These are phyloP conservation scores for Monosporascus ibericus DNA, from an alignment of 2,329 filamentous ascomycete genomes.

Conservation along the genomic window DNA sequence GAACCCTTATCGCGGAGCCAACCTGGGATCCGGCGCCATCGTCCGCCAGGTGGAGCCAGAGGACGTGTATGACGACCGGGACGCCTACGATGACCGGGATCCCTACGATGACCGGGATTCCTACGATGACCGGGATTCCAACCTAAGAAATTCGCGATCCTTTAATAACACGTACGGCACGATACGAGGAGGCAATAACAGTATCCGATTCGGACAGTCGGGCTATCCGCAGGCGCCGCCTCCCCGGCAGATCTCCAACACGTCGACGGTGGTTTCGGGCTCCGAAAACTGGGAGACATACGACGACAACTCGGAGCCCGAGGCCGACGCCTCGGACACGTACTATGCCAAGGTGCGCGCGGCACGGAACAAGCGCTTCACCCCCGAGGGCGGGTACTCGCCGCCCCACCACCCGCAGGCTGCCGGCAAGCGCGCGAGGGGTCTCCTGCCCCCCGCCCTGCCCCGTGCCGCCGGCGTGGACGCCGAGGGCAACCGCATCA, in stretches of 20 bases:
- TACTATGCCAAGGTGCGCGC: conserved; percentile 76
- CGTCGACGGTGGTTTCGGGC: conserved; percentile 70
- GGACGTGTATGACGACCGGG: conserved; percentile 74
- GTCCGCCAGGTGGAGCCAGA: conserved; percentile 64
- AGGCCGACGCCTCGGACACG: conserved; percentile 67
- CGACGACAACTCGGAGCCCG: conserved; percentile 73
- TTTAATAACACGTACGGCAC: neutral
- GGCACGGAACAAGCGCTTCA: conserved; percentile 59
- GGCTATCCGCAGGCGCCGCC: conserved; percentile 37
- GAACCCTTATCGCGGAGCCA: conserved; percentile 42
- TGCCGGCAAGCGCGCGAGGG: conserved; percentile 47
- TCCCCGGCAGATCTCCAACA: conserved; percentile 64
- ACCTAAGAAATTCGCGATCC: conserved; percentile 32
- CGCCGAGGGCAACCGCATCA: conserved; percentile 54
- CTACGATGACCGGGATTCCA: conserved; percentile 25
- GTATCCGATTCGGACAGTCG: conserved; percentile 27
- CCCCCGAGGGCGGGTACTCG: conserved; percentile 39
- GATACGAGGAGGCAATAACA: conserved; percentile 3
- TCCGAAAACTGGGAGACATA: conserved; percentile 99
- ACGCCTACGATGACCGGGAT: conserved; percentile 23
- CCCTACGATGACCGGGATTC: conserved; percentile 24
- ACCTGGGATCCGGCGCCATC: conserved; percentile 45
- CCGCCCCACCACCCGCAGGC: conserved; percentile 21
- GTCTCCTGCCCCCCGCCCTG: conserved; percentile 38
- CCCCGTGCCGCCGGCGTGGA: conserved; percentile 39